These are phyloP conservation scores for Amaranthus palmeri DNA, from an alignment of 148 eudicot species.

Conservation along the genomic window DNA sequence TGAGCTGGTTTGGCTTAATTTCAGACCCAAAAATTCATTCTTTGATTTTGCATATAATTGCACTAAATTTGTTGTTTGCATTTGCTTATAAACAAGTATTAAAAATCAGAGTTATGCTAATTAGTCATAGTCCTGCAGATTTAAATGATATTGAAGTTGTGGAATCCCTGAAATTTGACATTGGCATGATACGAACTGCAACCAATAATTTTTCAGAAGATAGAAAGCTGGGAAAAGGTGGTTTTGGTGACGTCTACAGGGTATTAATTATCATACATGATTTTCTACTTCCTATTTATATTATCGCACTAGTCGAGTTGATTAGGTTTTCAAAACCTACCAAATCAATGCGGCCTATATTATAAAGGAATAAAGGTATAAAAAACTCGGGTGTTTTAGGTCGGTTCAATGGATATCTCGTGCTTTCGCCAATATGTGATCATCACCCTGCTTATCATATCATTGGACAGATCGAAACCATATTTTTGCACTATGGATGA, in stretches of 20 bases:
- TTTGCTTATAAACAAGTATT: neutral
- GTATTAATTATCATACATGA: constrained; percentile 13
- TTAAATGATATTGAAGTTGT: constrained; percentile 27
- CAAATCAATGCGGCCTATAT: too few species aligned
- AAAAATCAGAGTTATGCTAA: neutral
- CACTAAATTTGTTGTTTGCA: neutral
- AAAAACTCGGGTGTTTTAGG: too few species aligned
- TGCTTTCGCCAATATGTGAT: too few species aligned
- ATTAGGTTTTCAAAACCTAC: too few species aligned
- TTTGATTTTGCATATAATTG: constrained; percentile 1
- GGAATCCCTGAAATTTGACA: constrained; percentile 30
- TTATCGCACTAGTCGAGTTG: too few species aligned
- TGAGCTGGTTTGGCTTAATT: too few species aligned
- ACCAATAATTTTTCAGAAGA: constrained; percentile 29
- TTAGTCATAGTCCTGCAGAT: constrained; percentile 15
- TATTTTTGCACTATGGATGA: neutral
- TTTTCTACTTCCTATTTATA: neutral
- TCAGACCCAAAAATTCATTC: neutral
- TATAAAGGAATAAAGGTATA: too few species aligned
- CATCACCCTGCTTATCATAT: too few species aligned
- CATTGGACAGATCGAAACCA: too few species aligned
- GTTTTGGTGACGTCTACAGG: constrained; percentile 36
- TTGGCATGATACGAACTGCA: constrained; percentile 23
- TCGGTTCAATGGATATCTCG: too few species aligned
- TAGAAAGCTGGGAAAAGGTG: constrained; percentile 37